Conservation (phyloP, 73 alveolate species). For the Uronychia binucleata region DNA sequence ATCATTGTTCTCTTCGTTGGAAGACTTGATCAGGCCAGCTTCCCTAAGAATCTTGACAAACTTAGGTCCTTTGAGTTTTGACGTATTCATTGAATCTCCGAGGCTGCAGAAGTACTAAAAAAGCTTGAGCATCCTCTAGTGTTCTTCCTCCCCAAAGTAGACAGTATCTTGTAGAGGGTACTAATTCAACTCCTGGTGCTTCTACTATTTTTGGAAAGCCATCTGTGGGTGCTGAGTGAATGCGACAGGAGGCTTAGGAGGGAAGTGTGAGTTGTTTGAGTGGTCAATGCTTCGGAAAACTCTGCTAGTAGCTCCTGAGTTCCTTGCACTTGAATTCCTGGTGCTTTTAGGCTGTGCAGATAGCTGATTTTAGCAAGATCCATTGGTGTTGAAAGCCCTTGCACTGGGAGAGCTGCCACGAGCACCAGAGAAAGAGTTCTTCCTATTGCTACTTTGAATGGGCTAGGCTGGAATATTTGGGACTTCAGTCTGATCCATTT, state of each 20-base stretch:
- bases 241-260: background rate
- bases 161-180: background rate
- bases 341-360: no score
- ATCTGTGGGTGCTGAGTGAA: background rate
- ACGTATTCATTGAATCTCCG: slow-evolving; percentile 70
- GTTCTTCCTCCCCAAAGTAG: background rate
- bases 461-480: background rate
- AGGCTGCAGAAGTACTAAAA: slow-evolving; percentile 65
- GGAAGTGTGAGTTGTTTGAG: background rate
- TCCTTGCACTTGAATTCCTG: background rate
- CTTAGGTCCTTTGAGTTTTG: slow-evolving; percentile 59
- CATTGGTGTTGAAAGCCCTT: background rate
- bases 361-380: no score
- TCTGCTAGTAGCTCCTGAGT: background rate
- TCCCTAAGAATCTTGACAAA: slow-evolving; percentile 65
- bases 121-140: slow-evolving; percentile 8
- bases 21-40: slow-evolving; percentile 30
- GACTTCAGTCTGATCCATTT: slow-evolving; percentile 1
- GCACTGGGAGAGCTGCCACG: background rate
- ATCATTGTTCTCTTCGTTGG: background rate
- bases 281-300: background rate
- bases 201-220: background rate
- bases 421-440: background rate
- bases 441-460: background rate
- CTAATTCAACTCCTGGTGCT: no score